phyloP scores from a whole-genome alignment of 129 eudicot species.

The Centrapalus pauciflorus region DNA sequence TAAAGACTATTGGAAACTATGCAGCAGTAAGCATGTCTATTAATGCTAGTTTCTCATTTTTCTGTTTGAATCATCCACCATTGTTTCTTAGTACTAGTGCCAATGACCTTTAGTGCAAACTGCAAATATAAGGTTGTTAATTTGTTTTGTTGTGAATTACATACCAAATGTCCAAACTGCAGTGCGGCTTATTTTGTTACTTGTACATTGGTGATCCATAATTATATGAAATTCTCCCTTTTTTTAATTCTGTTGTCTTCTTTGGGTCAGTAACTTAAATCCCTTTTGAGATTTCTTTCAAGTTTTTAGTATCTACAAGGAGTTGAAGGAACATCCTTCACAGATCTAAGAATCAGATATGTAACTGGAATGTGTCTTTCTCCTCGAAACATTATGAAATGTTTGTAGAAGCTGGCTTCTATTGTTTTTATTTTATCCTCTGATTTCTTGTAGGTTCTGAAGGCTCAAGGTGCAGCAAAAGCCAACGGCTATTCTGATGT shows the following conservation, averaged over 20 bases:
- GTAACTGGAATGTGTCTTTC: not conserved
- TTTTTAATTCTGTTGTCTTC: not conserved
- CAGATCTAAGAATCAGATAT: not conserved
- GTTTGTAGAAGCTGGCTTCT: not conserved
- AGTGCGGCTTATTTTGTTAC: too few relatives aligned
- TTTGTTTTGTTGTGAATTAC: not conserved
- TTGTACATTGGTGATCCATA: not conserved
- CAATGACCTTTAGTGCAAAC: not conserved
- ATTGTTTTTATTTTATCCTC: not conserved
- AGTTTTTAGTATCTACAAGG: not conserved
- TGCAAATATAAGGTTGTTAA: not conserved
- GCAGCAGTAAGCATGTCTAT: conserved; percentile 59
- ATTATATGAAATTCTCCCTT: not conserved
- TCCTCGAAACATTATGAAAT: not conserved
- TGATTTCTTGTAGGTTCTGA: conserved; percentile 52
- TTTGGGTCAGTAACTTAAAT: not conserved
- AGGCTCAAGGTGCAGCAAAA: conserved; percentile 86
- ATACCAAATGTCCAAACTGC: too few relatives aligned
- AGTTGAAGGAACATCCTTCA: not conserved
- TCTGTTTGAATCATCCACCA: not conserved
- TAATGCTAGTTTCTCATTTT: not conserved
- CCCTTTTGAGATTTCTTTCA: not conserved
- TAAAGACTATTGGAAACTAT: conserved; percentile 89
- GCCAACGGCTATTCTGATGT: conserved; percentile 91
- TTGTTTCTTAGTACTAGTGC: not conserved